phyloP scores from a whole-genome alignment of 2,329 filamentous ascomycete species.

The Ceratocystis papillata region DNA sequence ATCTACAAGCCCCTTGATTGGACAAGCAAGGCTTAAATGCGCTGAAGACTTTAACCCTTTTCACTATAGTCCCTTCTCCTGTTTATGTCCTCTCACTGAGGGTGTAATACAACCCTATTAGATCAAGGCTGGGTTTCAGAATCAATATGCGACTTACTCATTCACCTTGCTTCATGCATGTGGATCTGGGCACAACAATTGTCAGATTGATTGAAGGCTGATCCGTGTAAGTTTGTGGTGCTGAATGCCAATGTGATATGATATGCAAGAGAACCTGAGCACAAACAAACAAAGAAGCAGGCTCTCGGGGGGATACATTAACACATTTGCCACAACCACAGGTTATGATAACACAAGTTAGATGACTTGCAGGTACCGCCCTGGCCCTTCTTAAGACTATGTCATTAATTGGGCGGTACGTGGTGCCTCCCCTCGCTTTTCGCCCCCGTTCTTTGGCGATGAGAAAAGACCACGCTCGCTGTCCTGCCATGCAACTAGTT shows the following conservation, averaged over 20 bases:
- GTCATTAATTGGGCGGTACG: neutral
- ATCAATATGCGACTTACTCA: neutral
- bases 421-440: neutral
- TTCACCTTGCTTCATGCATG: neutral
- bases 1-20: slow-evolving; percentile 6
- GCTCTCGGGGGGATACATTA: neutral
- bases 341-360: neutral
- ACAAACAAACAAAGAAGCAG: too few species aligned
- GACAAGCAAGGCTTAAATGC: slow-evolving; percentile 6
- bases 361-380: slow-evolving; percentile 6
- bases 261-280: neutral
- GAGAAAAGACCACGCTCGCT: neutral
- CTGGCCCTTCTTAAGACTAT: neutral
- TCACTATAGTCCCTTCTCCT: neutral
- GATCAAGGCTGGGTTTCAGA: neutral
- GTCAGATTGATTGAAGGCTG: neutral
- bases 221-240: neutral
- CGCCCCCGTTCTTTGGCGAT: neutral
- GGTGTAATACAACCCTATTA: neutral
- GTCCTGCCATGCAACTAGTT: neutral
- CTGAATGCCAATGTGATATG: neutral
- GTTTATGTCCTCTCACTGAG: neutral
- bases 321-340: neutral
- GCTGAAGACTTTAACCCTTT: slow-evolving; percentile 9
- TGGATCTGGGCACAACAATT: neutral